These are phyloP conservation scores for Tuber aestivum DNA, from an alignment of 495 filamentous ascomycete species.

Conservation along the genomic window DNA sequence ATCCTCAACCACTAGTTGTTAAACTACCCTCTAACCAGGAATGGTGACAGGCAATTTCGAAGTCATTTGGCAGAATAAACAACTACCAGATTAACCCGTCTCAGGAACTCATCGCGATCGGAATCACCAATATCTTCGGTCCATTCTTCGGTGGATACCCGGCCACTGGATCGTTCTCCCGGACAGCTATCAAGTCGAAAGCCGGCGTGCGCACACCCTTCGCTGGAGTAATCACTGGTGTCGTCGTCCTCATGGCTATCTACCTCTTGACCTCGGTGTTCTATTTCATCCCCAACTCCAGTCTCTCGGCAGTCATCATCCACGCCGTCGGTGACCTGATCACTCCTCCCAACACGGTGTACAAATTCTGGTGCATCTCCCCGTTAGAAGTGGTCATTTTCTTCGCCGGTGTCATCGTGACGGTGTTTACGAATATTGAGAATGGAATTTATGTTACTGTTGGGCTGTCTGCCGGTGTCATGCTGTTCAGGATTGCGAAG, in stretches of 20 bases:
- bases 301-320: constrained; percentile 90
- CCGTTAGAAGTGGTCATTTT: constrained; percentile 89
- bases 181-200: constrained; percentile 97
- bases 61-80: constrained; percentile 93
- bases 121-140: constrained; percentile 81
- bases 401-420: constrained; percentile 88
- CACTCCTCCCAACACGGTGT: constrained; percentile 86
- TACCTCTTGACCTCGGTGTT: constrained; percentile 89
- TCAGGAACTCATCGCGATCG: constrained; percentile 93
- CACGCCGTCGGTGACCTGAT: constrained; percentile 95
- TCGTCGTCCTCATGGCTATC: constrained; percentile 87
- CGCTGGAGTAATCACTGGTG: constrained; percentile 81
- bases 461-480: constrained; percentile 63
- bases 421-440: constrained; percentile 81
- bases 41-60: constrained; percentile 63
- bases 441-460: constrained; percentile 89
- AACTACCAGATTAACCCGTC: constrained; percentile 98
- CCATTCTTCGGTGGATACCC: constrained; percentile 94
- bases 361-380: constrained; percentile 92
- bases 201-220: constrained; percentile 91
- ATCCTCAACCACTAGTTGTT: not conserved
- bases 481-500: constrained; percentile 75
- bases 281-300: constrained; percentile 84
- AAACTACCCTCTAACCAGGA: not conserved
- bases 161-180: constrained; percentile 92